Evolutionary conservation across 2,329 filamentous ascomycete genomes (phyloP).

Genomic region (Madurella mycetomatis): DNA sequence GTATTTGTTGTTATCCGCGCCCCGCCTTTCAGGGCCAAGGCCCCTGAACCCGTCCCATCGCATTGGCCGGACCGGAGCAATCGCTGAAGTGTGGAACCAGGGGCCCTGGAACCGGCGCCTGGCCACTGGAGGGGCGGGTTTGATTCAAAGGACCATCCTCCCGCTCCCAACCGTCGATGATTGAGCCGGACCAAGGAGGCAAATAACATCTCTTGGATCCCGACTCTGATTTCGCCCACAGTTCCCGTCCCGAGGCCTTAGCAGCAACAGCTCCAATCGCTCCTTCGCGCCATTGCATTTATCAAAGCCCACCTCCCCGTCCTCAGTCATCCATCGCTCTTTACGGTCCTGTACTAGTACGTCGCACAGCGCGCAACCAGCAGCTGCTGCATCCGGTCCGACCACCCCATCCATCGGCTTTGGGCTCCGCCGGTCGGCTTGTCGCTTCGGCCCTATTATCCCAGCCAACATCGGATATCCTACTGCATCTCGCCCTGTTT

Average conservation of each 20-base stretch:
- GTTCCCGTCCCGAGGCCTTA: too few relatives aligned
- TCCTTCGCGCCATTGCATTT: too few relatives aligned
- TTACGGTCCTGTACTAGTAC: too few relatives aligned
- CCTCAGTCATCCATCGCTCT: too few relatives aligned
- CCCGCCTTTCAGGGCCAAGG: conserved; percentile 9
- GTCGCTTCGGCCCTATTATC: conserved; percentile 23
- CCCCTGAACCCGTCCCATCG: conserved; percentile 3
- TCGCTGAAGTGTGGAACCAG: conserved; percentile 8
- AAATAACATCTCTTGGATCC: too few relatives aligned
- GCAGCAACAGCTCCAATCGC: too few relatives aligned
- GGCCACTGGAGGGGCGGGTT: conserved; percentile 9
- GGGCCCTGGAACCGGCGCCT: conserved; percentile 12
- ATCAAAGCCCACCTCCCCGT: too few relatives aligned
- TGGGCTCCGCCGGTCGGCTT: conserved; percentile 4
- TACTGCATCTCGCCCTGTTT: conserved; percentile 9
- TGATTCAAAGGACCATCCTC: conserved; percentile 1
- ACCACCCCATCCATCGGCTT: background rate
- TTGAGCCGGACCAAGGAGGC: background rate
- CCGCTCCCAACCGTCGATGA: background rate
- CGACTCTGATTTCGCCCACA: too few relatives aligned
- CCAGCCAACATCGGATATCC: conserved; percentile 3
- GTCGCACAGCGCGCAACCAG: background rate
- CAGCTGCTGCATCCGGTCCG: conserved; percentile 2
- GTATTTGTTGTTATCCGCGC: conserved; percentile 6
- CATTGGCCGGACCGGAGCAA: conserved; percentile 15